Evolutionary conservation across 2,329 filamentous ascomycete species (phyloP).

Genomic region (Cercospora brassicicola): DNA sequence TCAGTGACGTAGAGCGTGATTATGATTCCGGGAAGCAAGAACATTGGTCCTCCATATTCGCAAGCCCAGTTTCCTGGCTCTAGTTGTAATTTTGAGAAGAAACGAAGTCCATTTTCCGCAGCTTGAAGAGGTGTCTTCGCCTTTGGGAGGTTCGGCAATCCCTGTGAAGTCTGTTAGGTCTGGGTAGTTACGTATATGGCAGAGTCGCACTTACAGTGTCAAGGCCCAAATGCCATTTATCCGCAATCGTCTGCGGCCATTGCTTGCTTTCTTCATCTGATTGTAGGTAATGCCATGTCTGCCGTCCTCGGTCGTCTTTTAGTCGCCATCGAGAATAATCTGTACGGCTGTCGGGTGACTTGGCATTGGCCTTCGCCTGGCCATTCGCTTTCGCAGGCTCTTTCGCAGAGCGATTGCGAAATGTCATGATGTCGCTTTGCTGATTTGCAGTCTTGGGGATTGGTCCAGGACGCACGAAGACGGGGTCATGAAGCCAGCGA

Average conservation of each 20-base stretch:
- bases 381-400: constrained; percentile 12
- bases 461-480: background rate
- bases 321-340: constrained; percentile 84
- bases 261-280: constrained; percentile 67
- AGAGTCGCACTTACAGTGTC: constrained; percentile 61
- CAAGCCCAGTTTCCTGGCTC: constrained; percentile 85
- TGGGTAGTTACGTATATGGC: constrained; percentile 42
- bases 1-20: too few species aligned
- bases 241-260: constrained; percentile 86
- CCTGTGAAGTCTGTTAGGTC: constrained; percentile 51
- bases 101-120: constrained; percentile 78
- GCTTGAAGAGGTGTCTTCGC: constrained; percentile 73
- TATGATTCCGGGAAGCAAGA: too few species aligned
- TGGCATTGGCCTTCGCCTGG: constrained; percentile 27
- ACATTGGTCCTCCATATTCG: too few species aligned
- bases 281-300: constrained; percentile 90
- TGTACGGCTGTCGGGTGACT: constrained; percentile 49
- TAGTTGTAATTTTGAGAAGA: constrained; percentile 87
- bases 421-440: constrained; percentile 9
- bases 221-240: constrained; percentile 83
- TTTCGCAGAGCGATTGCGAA: constrained; percentile 13
- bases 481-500: background rate
- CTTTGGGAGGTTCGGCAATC: constrained; percentile 68
- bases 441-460: background rate
- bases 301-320: constrained; percentile 75